Evolutionary conservation across 495 filamentous ascomycete species (phyloP).

Genomic region (Xylaria telfairii): DNA sequence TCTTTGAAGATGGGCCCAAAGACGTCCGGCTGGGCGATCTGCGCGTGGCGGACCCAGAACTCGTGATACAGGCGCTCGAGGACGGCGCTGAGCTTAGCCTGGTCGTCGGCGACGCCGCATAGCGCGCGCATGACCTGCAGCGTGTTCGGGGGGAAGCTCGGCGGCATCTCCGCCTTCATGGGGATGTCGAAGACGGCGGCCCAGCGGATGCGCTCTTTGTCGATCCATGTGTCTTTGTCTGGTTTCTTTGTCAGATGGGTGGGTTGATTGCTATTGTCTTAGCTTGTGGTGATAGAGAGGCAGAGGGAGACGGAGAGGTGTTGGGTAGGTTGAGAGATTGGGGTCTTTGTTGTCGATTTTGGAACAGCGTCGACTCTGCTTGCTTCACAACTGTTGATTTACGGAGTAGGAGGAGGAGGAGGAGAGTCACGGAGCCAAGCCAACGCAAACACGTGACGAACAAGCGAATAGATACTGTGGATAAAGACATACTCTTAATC

Average conservation of each 20-base stretch:
- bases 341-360: not conserved
- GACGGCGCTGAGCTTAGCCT: constrained; percentile 45
- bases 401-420: not conserved
- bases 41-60: constrained; percentile 62
- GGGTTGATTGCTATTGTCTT: not conserved
- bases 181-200: constrained; percentile 64
- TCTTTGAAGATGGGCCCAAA: constrained; percentile 52
- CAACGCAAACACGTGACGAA: not conserved
- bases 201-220: constrained; percentile 67
- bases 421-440: not conserved
- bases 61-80: constrained; percentile 60
- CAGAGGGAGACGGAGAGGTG: not conserved
- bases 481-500: constrained; percentile 66
- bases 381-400: not conserved
- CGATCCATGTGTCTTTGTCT: constrained; percentile 75
- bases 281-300: too few relatives aligned
- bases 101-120: constrained; percentile 24
- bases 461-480: not conserved
- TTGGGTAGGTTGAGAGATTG: not conserved
- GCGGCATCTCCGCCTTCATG: constrained; percentile 54
- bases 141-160: constrained; percentile 66
- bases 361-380: not conserved
- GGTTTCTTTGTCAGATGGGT: not conserved
- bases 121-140: constrained; percentile 58
- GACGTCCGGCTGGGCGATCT: constrained; percentile 57